Percentiles rank a stretch among this genome's conserved stretches.
These are phyloP conservation scores for Marasmius tenuissimus DNA, from an alignment of 1,284 basidiomycete genomes.

Conservation along the genomic window DNA sequence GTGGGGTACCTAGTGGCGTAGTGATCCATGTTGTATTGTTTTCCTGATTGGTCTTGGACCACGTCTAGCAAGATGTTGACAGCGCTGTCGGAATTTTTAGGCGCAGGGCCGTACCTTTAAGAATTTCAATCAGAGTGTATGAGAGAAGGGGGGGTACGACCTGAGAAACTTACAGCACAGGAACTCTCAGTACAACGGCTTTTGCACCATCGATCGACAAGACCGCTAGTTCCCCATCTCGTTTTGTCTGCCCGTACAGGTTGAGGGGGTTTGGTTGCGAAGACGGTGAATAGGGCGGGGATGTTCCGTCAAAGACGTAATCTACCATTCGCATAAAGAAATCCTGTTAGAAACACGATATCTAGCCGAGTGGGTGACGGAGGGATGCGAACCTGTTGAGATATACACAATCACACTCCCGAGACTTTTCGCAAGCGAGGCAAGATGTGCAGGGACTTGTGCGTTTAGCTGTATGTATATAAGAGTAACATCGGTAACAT, in stretches of 20 bases:
- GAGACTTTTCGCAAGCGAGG: slow-evolving; percentile 53
- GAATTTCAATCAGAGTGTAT: neutral
- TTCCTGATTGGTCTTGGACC: slow-evolving; percentile 75
- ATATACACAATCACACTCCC: slow-evolving; percentile 72
- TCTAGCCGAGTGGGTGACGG: neutral
- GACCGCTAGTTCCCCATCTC: slow-evolving; percentile 71
- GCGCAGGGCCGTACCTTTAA: slow-evolving; percentile 74
- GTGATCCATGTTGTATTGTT: slow-evolving; percentile 85
- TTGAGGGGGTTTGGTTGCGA: slow-evolving; percentile 75
- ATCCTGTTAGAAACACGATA: neutral
- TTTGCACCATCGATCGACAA: slow-evolving; percentile 55
- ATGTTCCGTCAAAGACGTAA: slow-evolving; percentile 86
- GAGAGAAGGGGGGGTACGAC: slow-evolving; percentile 1
- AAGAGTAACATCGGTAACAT: neutral
- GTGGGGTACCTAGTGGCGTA: slow-evolving; percentile 83
- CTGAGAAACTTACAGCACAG: slow-evolving; percentile 63
- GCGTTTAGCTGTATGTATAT: slow-evolving; percentile 59
- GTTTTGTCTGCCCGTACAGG: slow-evolving; percentile 75
- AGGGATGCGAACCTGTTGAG: slow-evolving; percentile 58
- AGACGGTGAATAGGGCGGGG: slow-evolving; percentile 72
- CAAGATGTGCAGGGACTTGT: slow-evolving; percentile 61
- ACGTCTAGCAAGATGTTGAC: slow-evolving; percentile 80
- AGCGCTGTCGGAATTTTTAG: slow-evolving; percentile 75
- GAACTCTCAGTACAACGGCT: slow-evolving; percentile 71
- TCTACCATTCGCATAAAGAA: slow-evolving; percentile 40